Evolutionary conservation across 768 basidiomycete genomes (phyloP), one percentile per base, ranked within the genome.

Genomic region (Auricularia sp.): DNA sequence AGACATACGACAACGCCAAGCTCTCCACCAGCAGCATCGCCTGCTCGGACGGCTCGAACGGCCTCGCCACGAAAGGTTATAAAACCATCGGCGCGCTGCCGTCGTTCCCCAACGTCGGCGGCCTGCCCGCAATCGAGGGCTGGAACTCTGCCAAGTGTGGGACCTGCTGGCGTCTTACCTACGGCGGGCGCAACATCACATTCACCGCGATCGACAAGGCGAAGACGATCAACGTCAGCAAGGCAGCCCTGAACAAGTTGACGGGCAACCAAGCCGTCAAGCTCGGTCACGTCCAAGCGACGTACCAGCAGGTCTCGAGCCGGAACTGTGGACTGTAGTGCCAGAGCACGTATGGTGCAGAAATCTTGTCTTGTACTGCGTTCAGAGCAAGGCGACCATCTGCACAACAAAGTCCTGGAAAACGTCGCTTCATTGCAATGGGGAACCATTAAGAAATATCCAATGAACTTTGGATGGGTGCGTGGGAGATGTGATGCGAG

Each of bases 11-110:
- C 67, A 69, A 74, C 59, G 35, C 36, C 3, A 1, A 1, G 61
- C 70, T 71, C 60, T 68, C 73, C 47, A 73, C 79, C 59, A 11
- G 56, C 62, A 60, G 63, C 0, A 74, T 79, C 16, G 72, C 78
- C 3, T 80, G 79, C 68, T 80, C 79, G 12, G 65, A 73, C 61
- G 79, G 78, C 1, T 0, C 66, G 11, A 71, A 79, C 65, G 79
- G 79, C 29, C 70, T 80, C 8, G 62, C 72, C 66, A 68, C 66
- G 39, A 74, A 74, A 62, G 65, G 68, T 62, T 78, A 73, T 67
- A 68, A 71, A 34, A 79, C 77, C 6, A 72, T 80, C 53, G 72
- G 73, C 11, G 75, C 74, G 34, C 73, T 80, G 59, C 73, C 74
- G 23, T 59, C n/a, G 35, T 80, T 76, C 70, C 77, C 78, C 3